These are phyloP conservation scores for Diaporthe destruens DNA, from an alignment of 2,329 filamentous ascomycete species.

Conservation along the genomic window DNA sequence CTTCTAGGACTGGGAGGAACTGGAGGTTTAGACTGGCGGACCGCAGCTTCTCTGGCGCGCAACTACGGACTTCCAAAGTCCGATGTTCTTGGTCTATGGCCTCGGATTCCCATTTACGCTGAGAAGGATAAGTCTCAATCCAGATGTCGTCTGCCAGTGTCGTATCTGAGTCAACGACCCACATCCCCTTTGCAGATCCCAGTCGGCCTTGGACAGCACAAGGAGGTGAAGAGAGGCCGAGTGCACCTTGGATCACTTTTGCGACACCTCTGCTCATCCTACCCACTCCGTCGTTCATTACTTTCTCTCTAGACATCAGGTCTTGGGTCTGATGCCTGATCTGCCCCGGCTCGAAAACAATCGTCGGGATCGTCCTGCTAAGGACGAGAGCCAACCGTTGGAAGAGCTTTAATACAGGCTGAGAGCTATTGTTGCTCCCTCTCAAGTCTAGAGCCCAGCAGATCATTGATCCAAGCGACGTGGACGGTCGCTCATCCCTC, in stretches of 20 bases:
- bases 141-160: conserved; percentile 60
- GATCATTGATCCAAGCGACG: conserved; percentile 58
- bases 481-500: conserved; percentile 34
- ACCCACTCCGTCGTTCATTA: conserved; percentile 77
- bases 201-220: conserved; percentile 78
- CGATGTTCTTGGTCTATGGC: conserved; percentile 62
- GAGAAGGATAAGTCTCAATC: conserved; percentile 76
- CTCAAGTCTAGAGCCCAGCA: conserved; percentile 65
- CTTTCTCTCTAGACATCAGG: conserved; percentile 55
- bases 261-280: conserved; percentile 73
- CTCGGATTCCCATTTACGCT: conserved; percentile 74
- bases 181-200: conserved; percentile 81
- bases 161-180: conserved; percentile 71
- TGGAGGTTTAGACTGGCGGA: conserved; percentile 74
- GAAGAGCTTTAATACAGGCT: conserved; percentile 69
- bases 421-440: conserved; percentile 53
- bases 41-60: conserved; percentile 58
- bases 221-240: conserved; percentile 68
- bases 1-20: conserved; percentile 76
- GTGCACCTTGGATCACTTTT: conserved; percentile 59
- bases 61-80: conserved; percentile 73
- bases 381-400: conserved; percentile 68
- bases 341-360: conserved; percentile 60
- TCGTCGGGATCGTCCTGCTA: conserved; percentile 62
- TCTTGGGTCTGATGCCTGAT: conserved; percentile 57